Evolutionary conservation across 495 filamentous ascomycete genomes (phyloP).

Genomic region (Chlorociboria aeruginascens): DNA sequence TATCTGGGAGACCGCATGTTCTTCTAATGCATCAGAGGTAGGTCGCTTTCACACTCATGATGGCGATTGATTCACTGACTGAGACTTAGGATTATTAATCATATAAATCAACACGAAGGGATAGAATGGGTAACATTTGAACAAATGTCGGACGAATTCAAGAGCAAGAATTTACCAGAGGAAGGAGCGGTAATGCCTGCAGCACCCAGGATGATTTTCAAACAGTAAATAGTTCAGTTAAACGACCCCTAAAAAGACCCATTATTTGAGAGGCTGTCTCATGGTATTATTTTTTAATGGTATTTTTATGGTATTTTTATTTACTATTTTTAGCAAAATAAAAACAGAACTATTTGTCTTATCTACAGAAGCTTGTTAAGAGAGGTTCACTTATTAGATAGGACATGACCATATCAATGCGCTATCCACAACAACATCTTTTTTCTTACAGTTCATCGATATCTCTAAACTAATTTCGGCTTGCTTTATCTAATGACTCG

Average conservation of each 20-base stretch:
- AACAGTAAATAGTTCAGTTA: constrained; percentile 21
- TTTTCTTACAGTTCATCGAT: no score
- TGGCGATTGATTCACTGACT: constrained; percentile 20
- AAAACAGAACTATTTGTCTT: no score
- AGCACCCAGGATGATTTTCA: constrained; percentile 40
- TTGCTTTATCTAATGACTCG: no score
- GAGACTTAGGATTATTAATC: constrained; percentile 41
- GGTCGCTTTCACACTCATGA: constrained; percentile 24
- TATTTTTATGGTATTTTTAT: no score
- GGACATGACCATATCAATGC: no score
- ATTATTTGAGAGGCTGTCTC: no score
- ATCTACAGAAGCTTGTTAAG: no score
- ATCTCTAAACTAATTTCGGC: no score
- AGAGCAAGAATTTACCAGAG: constrained; percentile 53
- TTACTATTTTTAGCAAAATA: no score
- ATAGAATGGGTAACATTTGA: constrained; percentile 67
- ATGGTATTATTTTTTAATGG: no score
- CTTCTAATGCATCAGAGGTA: constrained; percentile 45
- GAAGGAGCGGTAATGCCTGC: constrained; percentile 58
- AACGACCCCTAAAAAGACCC: background rate
- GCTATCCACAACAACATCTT: no score
- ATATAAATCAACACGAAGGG: constrained; percentile 62
- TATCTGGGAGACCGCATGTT: constrained; percentile 54
- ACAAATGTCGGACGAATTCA: constrained; percentile 54
- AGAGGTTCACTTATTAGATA: no score